Conservation (phyloP, 257 asterid genomes). For the Ophiorrhiza pumila region DNA sequence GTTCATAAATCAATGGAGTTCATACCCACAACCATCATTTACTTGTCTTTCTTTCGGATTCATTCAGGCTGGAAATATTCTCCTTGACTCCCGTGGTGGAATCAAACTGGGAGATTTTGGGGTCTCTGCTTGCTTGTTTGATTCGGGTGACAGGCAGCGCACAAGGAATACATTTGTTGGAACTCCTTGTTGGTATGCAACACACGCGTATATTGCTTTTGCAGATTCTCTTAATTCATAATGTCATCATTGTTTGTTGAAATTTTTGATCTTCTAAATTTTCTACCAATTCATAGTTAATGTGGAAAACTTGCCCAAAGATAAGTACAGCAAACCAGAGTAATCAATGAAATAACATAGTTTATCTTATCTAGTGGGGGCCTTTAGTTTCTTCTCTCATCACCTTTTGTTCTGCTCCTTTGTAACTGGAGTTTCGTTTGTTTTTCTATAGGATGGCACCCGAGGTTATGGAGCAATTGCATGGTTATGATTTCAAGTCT, state of each 20-base stretch:
- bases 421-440: conserved; percentile 11
- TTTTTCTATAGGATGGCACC: conserved; percentile 93
- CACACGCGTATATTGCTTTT: conserved; percentile 9
- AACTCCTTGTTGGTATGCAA: conserved; percentile 95
- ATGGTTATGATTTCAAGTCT: conserved; percentile 96
- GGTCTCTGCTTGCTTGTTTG: conserved; percentile 96
- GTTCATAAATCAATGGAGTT: background rate
- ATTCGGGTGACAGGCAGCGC: conserved; percentile 92
- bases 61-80: conserved; percentile 90
- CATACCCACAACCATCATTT: background rate
- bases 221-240: background rate
- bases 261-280: conserved; percentile 2
- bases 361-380: background rate
- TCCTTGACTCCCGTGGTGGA: conserved; percentile 79
- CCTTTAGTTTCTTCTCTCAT: background rate
- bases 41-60: conserved; percentile 12
- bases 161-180: conserved; percentile 96
- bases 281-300: background rate
- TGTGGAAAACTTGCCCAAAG: background rate
- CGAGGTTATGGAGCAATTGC: conserved; percentile 95
- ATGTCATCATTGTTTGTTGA: conserved; percentile 11
- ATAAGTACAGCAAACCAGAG: background rate
- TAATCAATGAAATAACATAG: background rate
- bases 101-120: conserved; percentile 98
- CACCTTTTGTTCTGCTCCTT: conserved; percentile 1